phyloP scores from a whole-genome alignment of 768 basidiomycete genomes.

The Cystofilobasidium ferigula region DNA sequence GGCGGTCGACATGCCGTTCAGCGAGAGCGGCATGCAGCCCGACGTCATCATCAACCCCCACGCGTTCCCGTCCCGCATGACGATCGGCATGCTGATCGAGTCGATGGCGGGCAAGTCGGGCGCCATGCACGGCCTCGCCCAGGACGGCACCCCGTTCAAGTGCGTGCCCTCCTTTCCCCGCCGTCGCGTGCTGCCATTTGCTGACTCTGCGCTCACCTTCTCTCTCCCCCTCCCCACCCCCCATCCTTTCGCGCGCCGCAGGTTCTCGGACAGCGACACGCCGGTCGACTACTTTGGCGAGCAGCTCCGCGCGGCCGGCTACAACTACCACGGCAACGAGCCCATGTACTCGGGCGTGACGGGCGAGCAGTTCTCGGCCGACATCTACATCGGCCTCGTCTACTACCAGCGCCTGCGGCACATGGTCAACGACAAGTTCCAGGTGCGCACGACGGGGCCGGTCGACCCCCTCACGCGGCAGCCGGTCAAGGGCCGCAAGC shows the following conservation, averaged over 20 bases:
- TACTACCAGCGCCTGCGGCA: constrained; percentile 98
- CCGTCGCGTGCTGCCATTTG: neutral
- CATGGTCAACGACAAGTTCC: constrained; percentile 99
- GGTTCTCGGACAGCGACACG: constrained; percentile 93
- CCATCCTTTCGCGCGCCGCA: constrained; percentile 38
- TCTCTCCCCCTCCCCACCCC: neutral
- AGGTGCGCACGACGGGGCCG: constrained; percentile 95
- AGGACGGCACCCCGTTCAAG: constrained; percentile 98
- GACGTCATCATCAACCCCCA: constrained; percentile 99
- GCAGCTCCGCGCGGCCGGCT: constrained; percentile 82
- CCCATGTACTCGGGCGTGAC: constrained; percentile 99
- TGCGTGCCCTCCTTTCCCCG: constrained; percentile 41
- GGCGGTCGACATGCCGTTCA: constrained; percentile 94
- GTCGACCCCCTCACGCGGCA: constrained; percentile 92
- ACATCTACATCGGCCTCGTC: constrained; percentile 96
- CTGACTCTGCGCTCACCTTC: neutral
- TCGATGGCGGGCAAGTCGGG: constrained; percentile 99
- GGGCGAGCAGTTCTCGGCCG: constrained; percentile 93
- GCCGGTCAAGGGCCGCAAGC: constrained; percentile 97
- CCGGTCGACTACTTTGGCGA: constrained; percentile 95
- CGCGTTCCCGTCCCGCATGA: constrained; percentile 99
- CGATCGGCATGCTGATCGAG: constrained; percentile 99
- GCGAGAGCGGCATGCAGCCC: constrained; percentile 96
- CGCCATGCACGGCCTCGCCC: constrained; percentile 93
- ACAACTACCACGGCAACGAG: constrained; percentile 98